Evolutionary conservation across 1,139 yeast genomes (phyloP), one percentile per base, ranked within the genome.

Genomic region (Eremothecium coryli): DNA sequence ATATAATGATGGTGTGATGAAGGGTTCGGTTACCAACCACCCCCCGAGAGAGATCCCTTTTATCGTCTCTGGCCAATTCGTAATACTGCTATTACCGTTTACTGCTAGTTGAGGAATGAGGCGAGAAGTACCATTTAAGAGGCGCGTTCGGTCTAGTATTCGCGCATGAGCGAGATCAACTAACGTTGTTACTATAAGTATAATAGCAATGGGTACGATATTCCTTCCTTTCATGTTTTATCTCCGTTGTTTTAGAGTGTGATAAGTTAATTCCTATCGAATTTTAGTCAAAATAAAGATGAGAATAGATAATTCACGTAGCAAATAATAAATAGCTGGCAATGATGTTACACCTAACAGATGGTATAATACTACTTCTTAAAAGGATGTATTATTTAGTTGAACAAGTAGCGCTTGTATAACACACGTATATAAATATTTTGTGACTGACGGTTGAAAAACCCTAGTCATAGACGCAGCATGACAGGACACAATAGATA

Each of bases 1-100:
- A 34, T 43, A 76, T 14, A 76, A 51, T 2, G 77, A 66, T 2
- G 84, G 82, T 0, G 80, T 74, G 41, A 76, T 76, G 46, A 65
- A 76, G 2, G 82, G 82, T 46, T 76, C 82, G 4, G 76, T 57
- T 1, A 76, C 75, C 13, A 76, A 58, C 82, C 82, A 76, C 12
- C 82, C 82, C 28, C 82, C 84, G 6, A 76, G 47, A 17, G 73
- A 68, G 14, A 76, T 71, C 30, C 82, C 84, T 29, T 38, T 14
- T 23, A 25, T 26, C 13, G 15, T 21, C 12, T 20, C 28, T 12
- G 17, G 7, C 10, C 9, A 20, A 20, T 20, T 10, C 9, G 10
- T 10, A 14, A 13, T 13, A 6, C 13, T 11, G 10, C 18, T 26
- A 20, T 6, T 4, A 12, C 11, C 16, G 22, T 9, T 18, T 27